Evolutionary conservation across 768 basidiomycete genomes (phyloP), one percentile per base, ranked within the genome.

Genomic region (Rhodotorula taiwanensis): DNA sequence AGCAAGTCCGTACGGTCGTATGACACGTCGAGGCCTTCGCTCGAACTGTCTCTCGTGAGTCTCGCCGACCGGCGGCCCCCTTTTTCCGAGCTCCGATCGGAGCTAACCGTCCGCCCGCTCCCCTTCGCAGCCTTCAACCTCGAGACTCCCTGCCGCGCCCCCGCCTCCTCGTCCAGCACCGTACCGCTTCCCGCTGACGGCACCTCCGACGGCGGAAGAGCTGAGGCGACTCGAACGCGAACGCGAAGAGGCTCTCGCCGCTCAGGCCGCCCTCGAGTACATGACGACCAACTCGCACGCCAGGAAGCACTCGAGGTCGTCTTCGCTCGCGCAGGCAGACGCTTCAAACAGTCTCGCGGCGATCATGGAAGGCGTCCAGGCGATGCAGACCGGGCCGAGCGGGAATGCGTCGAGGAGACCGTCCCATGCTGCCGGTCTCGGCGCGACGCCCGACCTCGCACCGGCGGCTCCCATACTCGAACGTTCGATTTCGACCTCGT

Each of bases 161-260:
- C 28, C 33, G 44, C 50, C 52, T 25, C 16, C 74, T 82, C 80
- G 64, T 81, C 78, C 51, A 79, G 80, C 36, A 78, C 77, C 34
- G 14, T 42, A 30, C 52, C 39, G 39, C 28, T 58, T 52, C 42
- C 58, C 58, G 7, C 42, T 58, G 7, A 11, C 15, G 15, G 49
- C 30, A 4, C 41, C 41, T 25, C 50, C 31, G 0, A 52, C 28
- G 4, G 41, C 31, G 2, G 78, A 23, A 77, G 76, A 64, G 88
- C 51, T 87, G 79, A 74, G 88, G 87, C 52, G 75, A 71, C 47
- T 76, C 75, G 21, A 77, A 73, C 10, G 81, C 76, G 59, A 80
- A 71, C 71, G 86, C 83, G 73, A 89, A 87, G 66, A 70, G 62
- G 54, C 66, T 25, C 34, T 62, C 53, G 66, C 66, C 23, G 56